phyloP scores from a whole-genome alignment of 2,329 filamentous ascomycete species.

The Drechslerella dactyloides region DNA sequence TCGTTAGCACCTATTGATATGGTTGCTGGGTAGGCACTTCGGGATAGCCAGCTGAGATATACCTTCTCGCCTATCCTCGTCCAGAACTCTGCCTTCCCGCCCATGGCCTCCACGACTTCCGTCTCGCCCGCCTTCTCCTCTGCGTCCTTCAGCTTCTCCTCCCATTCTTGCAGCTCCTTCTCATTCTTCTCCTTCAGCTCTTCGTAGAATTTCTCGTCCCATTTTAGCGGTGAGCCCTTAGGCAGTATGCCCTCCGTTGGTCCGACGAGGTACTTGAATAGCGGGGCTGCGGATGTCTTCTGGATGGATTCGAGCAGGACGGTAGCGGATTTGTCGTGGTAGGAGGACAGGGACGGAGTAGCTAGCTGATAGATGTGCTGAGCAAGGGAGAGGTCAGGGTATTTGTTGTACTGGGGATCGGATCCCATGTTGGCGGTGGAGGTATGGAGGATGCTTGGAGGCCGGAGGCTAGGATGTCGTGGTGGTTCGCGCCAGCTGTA shows the following conservation, averaged over 20 bases:
- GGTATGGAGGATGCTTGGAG: neutral
- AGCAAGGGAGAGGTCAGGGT: conserved; percentile 78
- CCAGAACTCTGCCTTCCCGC: conserved; percentile 95
- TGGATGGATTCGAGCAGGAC: conserved; percentile 80
- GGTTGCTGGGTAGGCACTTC: too few relatives aligned
- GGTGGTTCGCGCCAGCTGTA: neutral
- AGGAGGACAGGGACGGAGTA: conserved; percentile 73
- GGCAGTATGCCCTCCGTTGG: conserved; percentile 69
- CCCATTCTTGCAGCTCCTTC: conserved; percentile 74
- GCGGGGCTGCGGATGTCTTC: conserved; percentile 84
- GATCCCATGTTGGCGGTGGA: conserved; percentile 45
- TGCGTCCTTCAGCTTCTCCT: conserved; percentile 91
- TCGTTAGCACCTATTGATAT: too few relatives aligned
- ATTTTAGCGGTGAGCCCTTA: conserved; percentile 73
- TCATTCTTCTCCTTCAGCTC: conserved; percentile 78
- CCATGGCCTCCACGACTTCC: conserved; percentile 87
- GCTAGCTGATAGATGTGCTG: conserved; percentile 88
- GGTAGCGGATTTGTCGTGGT: conserved; percentile 74
- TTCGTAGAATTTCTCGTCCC: conserved; percentile 89
- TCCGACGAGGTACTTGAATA: conserved; percentile 84
- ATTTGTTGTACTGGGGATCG: conserved; percentile 85
- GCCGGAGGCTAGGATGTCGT: neutral
- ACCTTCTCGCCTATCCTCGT: conserved; percentile 96
- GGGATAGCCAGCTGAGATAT: conserved; percentile 22
- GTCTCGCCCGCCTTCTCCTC: conserved; percentile 95